Evolutionary conservation across 2,329 filamentous ascomycete species (phyloP).

Genomic region (Huntiella savannae): DNA sequence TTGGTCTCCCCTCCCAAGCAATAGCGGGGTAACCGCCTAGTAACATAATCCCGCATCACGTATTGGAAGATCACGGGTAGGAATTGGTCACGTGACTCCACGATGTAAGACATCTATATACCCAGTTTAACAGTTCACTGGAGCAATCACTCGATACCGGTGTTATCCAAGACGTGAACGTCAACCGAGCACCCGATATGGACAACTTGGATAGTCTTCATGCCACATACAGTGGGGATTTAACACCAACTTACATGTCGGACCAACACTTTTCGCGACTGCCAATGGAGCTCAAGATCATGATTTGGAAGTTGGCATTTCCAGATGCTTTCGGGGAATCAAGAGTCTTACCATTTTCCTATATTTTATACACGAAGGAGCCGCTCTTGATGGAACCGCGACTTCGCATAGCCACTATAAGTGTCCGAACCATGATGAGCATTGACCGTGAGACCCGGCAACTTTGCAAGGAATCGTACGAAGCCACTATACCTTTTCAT

Average conservation of each 20-base stretch:
- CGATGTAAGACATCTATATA: too few relatives aligned
- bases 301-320: constrained; percentile 9
- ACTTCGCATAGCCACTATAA: neutral
- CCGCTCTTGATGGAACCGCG: neutral
- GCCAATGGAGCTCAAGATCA: constrained; percentile 2
- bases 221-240: constrained; percentile 4
- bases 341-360: neutral
- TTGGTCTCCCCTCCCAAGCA: too few relatives aligned
- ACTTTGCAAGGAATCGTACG: constrained; percentile 1
- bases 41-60: too few relatives aligned
- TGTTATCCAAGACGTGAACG: neutral
- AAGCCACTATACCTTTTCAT: neutral
- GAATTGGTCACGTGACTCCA: too few relatives aligned
- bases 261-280: constrained; percentile 1
- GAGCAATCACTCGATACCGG: neutral
- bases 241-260: neutral
- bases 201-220: neutral
- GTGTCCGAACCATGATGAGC: constrained; percentile 5
- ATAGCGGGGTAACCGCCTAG: too few relatives aligned
- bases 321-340: neutral
- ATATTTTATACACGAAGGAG: neutral
- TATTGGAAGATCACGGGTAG: too few relatives aligned
- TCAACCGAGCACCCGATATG: neutral
- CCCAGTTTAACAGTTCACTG: too few relatives aligned
- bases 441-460: constrained; percentile 5